These are phyloP conservation scores for Microdochium paspali DNA, from an alignment of 2,329 filamentous ascomycete genomes.

Conservation along the genomic window DNA sequence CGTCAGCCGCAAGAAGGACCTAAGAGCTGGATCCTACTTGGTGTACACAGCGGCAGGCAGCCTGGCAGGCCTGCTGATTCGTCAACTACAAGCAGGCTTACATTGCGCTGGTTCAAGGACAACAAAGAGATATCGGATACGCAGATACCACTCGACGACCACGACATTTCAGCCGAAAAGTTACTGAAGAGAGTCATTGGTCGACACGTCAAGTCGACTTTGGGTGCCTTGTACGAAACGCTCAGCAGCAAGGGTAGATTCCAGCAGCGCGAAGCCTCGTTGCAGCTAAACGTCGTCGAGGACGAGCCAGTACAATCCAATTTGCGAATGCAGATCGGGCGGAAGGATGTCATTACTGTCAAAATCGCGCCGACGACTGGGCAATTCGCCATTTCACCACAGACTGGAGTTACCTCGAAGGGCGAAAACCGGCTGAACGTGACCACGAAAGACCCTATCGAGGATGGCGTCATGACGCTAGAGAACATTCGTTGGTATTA, in stretches of 20 bases:
- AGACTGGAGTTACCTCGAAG: constrained; percentile 42
- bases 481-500: constrained; percentile 54
- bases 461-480: constrained; percentile 47
- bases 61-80: constrained; percentile 26
- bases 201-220: constrained; percentile 61
- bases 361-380: constrained; percentile 73
- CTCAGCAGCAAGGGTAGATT: constrained; percentile 54
- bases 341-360: constrained; percentile 49
- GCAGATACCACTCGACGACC: constrained; percentile 58
- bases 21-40: constrained; percentile 89
- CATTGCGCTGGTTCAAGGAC: constrained; percentile 75
- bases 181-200: constrained; percentile 69
- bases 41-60: constrained; percentile 59
- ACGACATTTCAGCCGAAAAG: constrained; percentile 61
- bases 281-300: constrained; percentile 48
- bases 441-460: constrained; percentile 40
- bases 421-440: constrained; percentile 58
- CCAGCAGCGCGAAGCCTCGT: constrained; percentile 44
- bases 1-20: constrained; percentile 44
- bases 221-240: constrained; percentile 55
- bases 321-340: constrained; percentile 61
- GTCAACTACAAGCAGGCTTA: constrained; percentile 43
- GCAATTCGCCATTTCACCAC: constrained; percentile 60
- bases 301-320: constrained; percentile 57
- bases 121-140: constrained; percentile 62